Evolutionary conservation across 106 monocot genomes (phyloP).

Genomic region (Allium sativum): DNA sequence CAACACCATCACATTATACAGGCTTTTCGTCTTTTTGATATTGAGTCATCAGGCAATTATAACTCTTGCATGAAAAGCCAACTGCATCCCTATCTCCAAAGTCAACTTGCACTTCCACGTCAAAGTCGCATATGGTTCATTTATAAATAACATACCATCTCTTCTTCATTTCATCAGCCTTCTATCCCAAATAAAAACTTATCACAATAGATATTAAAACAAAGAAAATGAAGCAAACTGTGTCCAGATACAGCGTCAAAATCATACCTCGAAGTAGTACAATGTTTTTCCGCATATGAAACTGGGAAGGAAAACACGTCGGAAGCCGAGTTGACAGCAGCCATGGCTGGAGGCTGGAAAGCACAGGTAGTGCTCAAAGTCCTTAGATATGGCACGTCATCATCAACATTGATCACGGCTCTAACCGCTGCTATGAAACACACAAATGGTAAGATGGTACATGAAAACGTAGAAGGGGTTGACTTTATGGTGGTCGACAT

Average conservation of each 20-base stretch:
- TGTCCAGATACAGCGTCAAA: slow-evolving; percentile 74
- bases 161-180: background rate
- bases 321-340: slow-evolving; percentile 60
- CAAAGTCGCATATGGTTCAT: too few species aligned
- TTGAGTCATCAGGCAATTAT: too few species aligned
- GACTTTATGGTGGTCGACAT: slow-evolving; percentile 74
- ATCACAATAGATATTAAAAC: background rate
- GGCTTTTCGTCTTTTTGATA: too few species aligned
- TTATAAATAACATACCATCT: too few species aligned
- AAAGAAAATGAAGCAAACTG: slow-evolving; percentile 65
- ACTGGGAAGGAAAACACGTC: slow-evolving; percentile 14
- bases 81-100: too few species aligned
- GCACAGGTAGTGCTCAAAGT: slow-evolving; percentile 55
- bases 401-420: slow-evolving; percentile 28
- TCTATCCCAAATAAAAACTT: background rate
- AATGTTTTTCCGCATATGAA: background rate
- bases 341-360: slow-evolving; percentile 89
- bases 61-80: too few species aligned
- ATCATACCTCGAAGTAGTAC: slow-evolving; percentile 72
- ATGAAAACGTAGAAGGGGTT: slow-evolving; percentile 32
- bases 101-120: too few species aligned
- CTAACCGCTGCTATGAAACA: slow-evolving; percentile 34
- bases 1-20: too few species aligned
- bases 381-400: slow-evolving; percentile 5
- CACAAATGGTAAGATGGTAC: slow-evolving; percentile 37